phyloP scores from a whole-genome alignment of 169 alveolate species.

The Eimeria mitis region DNA sequence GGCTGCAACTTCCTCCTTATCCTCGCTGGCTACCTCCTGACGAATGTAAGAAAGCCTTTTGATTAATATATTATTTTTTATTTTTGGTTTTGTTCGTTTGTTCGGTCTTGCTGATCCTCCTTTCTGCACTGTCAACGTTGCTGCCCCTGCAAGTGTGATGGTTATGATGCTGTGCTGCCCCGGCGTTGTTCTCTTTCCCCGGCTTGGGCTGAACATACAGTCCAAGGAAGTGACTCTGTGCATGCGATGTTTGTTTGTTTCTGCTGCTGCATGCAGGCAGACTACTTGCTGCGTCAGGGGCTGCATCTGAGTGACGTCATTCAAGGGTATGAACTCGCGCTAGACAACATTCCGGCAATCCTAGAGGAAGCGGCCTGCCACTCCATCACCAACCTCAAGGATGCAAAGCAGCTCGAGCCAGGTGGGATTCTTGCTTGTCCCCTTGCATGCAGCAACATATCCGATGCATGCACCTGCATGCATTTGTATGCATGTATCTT shows the following conservation, averaged over 20 bases:
- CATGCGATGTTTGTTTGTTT: neutral
- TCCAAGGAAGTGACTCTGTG: neutral
- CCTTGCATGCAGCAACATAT: neutral
- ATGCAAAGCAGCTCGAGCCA: slow-evolving; percentile 62
- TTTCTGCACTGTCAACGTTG: neutral
- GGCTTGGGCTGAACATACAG: neutral
- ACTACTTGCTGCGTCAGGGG: slow-evolving; percentile 93
- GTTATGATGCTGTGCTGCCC: neutral
- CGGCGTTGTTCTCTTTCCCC: neutral
- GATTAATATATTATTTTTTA: slow-evolving; percentile 74
- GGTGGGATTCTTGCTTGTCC: neutral
- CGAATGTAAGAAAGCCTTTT: slow-evolving; percentile 93
- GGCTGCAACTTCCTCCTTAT: slow-evolving; percentile 98
- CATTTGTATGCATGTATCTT: neutral
- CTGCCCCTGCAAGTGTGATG: neutral
- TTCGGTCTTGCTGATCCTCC: neutral
- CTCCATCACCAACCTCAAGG: slow-evolving; percentile 51
- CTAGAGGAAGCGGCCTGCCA: slow-evolving; percentile 87
- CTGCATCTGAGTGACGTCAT: slow-evolving; percentile 98
- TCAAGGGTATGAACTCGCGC: slow-evolving; percentile 98
- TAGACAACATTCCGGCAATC: slow-evolving; percentile 91
- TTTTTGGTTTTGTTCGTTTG: neutral
- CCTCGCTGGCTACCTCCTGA: slow-evolving; percentile 98
- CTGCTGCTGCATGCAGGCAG: slow-evolving; percentile 86
- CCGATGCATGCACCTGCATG: neutral